Evolutionary conservation across 305 asterid genomes (phyloP).

Genomic region (Fraxinus sp.): DNA sequence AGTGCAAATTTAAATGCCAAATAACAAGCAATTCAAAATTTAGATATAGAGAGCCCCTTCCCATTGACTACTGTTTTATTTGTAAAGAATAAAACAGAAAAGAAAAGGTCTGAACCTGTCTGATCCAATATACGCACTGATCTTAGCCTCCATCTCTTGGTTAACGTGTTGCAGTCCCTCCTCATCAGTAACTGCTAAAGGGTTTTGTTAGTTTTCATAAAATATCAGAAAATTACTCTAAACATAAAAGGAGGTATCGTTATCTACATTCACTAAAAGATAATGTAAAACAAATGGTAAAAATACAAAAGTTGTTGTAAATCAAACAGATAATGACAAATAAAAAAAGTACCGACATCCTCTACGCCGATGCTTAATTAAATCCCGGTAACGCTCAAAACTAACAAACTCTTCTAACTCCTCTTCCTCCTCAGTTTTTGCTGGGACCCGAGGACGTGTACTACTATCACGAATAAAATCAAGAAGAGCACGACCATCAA

Average conservation of each 20-base stretch:
- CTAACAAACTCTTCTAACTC: constrained; percentile 99
- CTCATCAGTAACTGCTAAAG: constrained; percentile 76
- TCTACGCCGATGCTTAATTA: constrained; percentile 99
- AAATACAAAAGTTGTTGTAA: neutral
- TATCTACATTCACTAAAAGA: constrained; percentile 26
- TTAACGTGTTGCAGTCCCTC: constrained; percentile 82
- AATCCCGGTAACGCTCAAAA: constrained; percentile 99
- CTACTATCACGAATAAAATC: constrained; percentile 86
- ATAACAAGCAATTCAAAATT: neutral
- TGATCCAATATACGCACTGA: constrained; percentile 59
- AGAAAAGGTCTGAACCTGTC: constrained; percentile 55
- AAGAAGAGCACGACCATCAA: constrained; percentile 97
- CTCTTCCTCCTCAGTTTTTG: constrained; percentile 93
- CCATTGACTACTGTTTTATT: neutral
- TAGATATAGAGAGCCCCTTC: neutral
- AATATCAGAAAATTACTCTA: neutral
- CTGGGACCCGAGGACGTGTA: constrained; percentile 55
- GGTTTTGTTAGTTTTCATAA: constrained; percentile 31
- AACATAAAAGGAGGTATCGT: constrained; percentile 10
- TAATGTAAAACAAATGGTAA: constrained; percentile 25
- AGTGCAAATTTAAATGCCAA: neutral
- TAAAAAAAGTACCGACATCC: constrained; percentile 99
- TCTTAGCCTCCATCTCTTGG: constrained; percentile 90
- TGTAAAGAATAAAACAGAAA: neutral
- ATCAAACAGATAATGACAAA: constrained; percentile 31